Base-by-base conservation (phyloP, 495 filamentous ascomycete species). In the Bombardia bombarda region DNA sequence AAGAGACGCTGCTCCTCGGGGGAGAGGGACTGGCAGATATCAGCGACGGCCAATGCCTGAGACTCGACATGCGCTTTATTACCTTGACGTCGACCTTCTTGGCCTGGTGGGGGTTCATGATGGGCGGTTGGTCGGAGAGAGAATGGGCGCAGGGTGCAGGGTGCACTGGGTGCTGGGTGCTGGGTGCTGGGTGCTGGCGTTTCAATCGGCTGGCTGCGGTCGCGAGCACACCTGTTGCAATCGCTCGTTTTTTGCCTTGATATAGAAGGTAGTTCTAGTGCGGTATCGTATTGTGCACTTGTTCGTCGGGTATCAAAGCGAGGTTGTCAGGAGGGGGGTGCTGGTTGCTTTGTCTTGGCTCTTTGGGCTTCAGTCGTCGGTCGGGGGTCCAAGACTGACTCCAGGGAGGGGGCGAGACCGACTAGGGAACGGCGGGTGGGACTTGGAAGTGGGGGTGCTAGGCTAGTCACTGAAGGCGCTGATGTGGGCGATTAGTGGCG, bases 1-100 rank as follows among this genome's bases (percentile, higher is more conserved):
- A 97, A 86, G 48, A 97, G 81, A 40, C 85, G 87, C 69, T 95
- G 87, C 77, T 96, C 92, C 51, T 96, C 92, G 37, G 88, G 82
- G 38, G 79, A 82, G 61, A 97, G 71, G 34, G 84, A 82, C 92
- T 98, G 58, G 19, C 13, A 7, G 17, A 19, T 25, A 36, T 45
- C 32, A 25, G 37, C 38, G 36, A 56, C 35, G 50, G n/a, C n/a
- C n/a, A n/a, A n/a, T 43, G 24, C n/a, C 19, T 44, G 16, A 24
- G 34, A 5, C 23, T 26, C 20, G 19, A 4, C 5, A 9, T 37
- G 3, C 2, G 8, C 34, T 36, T 6, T 9, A n/a, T 72, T 61
- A 96, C 92, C 72, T 74, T 88, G 67, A 95, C 77, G 66, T 98
- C 90, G 49, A 96, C 71, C 72, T 98, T 97, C 74, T 95, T 95